Base-by-base conservation (phyloP, 305 asterid species). In the Solanum chacoense region DNA sequence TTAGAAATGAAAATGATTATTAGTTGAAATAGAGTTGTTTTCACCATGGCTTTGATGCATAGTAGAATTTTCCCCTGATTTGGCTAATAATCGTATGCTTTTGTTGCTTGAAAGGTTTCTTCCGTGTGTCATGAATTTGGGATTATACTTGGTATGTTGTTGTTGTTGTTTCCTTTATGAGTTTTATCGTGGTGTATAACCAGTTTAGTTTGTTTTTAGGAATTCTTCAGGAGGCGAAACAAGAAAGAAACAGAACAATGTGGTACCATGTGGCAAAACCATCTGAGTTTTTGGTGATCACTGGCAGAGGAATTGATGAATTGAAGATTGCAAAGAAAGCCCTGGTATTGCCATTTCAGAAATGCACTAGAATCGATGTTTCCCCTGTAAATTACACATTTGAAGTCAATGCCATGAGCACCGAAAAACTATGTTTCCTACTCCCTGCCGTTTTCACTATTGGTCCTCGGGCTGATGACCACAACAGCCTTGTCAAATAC, bases 341-440 rank as follows among this genome's bases (percentile, higher is more conserved):
- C 22, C 4, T 81, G 71, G 71, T 81, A 45, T 81, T 34, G 71
- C 86, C 86, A 45, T 81, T 81, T 29, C 86, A 81, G 6, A 81
- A 45, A 45, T 81, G 86, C 20, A 20, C 8, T 10, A 29, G 8
- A 16, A 81, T 81, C 34, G 71, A 81, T 28, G 72, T 81, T 45
- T 28, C 38, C 29, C 86, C 86, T 10, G 72, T 45, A 45, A 81
- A 81, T 29, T 81, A 45, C 38, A 81, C 86, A 13, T 81, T 81
- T 45, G 86, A 81, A 81, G 86, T 81, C 86, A 81, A 81, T 29
- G 86, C 86, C 11, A 81, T 81, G 86, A 81, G 86, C 4, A 6
- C 28, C 1, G 86, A 81, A 22, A 81, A 81, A 35, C 86, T 81
- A 18, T 29, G 38, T 10, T 81, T 81, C 86, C 72, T 42, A 42